Conservation (phyloP, 176 grass and related monocot species). For the Tillandsia fasciculata region DNA sequence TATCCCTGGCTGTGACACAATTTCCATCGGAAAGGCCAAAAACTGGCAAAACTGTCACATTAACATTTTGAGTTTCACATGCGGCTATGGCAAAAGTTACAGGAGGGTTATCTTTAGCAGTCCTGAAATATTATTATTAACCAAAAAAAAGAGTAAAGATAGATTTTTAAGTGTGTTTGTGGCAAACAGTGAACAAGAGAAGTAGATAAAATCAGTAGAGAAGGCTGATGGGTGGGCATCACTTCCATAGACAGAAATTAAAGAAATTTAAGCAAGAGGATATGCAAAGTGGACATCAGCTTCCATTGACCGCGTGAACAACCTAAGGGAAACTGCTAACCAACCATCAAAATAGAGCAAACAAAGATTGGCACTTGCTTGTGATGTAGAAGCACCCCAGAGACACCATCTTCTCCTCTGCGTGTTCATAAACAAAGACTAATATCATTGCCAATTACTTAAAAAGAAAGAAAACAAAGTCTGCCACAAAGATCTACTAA, state of each 20-base stretch:
- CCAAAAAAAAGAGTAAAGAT: slow-evolving; percentile 12
- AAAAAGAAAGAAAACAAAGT: slow-evolving; percentile 6
- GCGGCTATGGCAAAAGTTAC: slow-evolving; percentile 94
- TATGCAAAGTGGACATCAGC: not conserved
- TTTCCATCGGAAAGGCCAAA: slow-evolving; percentile 85
- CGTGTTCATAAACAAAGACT: slow-evolving; percentile 16
- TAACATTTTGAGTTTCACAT: slow-evolving; percentile 87
- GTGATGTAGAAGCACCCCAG: slow-evolving; percentile 94
- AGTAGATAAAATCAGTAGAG: not conserved
- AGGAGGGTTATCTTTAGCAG: slow-evolving; percentile 80
- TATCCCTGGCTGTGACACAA: slow-evolving; percentile 68
- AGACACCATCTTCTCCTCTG: slow-evolving; percentile 87
- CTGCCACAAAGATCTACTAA: slow-evolving; percentile 28
- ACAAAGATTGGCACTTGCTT: slow-evolving; percentile 60
- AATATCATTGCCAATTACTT: not conserved
- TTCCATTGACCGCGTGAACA: not conserved
- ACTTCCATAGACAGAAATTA: not conserved
- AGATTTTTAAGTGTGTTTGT: not conserved
- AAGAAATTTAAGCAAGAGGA: not conserved
- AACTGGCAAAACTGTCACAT: slow-evolving; percentile 69
- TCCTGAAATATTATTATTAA: slow-evolving; percentile 32
- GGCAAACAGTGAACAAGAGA: not conserved
- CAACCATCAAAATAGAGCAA: slow-evolving; percentile 27
- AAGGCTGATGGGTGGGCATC: not conserved
- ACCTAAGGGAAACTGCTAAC: slow-evolving; percentile 21